A percentile compares a stretch with the other conserved stretches of the same genome.
Conservation (phyloP, 2,329 filamentous ascomycete species). For the Dothistroma pini region DNA sequence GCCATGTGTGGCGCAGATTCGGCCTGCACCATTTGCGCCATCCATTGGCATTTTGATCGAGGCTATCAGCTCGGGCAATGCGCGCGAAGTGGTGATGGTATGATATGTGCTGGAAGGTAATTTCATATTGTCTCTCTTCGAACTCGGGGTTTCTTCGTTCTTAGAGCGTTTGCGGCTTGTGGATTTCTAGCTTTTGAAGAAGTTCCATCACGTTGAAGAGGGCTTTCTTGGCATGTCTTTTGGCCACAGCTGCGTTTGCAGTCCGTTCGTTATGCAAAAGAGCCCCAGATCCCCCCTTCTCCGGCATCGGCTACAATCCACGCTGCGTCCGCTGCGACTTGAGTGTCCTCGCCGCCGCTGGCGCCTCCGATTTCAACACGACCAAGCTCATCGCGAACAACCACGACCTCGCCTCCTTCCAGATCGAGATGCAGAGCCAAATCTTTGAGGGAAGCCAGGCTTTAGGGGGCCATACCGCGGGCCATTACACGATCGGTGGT, state of each 20-base stretch:
- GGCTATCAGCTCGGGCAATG: neutral
- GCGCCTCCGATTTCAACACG: slow-evolving; percentile 13
- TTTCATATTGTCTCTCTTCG: neutral
- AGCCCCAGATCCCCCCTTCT: slow-evolving; percentile 22
- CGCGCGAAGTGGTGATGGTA: neutral
- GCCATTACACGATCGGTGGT: slow-evolving; percentile 46
- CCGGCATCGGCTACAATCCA: slow-evolving; percentile 23
- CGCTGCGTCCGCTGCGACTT: slow-evolving; percentile 20
- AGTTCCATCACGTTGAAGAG: neutral
- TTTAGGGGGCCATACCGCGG: slow-evolving; percentile 39
- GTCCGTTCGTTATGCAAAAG: neutral
- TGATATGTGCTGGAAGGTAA: neutral
- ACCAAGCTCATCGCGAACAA: slow-evolving; percentile 14
- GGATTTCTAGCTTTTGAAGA: neutral
- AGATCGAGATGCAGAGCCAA: slow-evolving; percentile 15
- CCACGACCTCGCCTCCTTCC: slow-evolving; percentile 15
- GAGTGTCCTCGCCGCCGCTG: neutral
- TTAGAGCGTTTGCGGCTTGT: neutral
- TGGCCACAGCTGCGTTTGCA: neutral
- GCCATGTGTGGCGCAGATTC: neutral
- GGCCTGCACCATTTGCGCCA: neutral
- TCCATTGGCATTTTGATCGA: neutral
- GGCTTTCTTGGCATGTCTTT: neutral
- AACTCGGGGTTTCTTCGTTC: neutral
- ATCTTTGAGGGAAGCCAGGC: slow-evolving; percentile 6